These are phyloP conservation scores for Melaleuca alternifolia DNA, from an alignment of 345 rosid genomes.

Conservation along the genomic window DNA sequence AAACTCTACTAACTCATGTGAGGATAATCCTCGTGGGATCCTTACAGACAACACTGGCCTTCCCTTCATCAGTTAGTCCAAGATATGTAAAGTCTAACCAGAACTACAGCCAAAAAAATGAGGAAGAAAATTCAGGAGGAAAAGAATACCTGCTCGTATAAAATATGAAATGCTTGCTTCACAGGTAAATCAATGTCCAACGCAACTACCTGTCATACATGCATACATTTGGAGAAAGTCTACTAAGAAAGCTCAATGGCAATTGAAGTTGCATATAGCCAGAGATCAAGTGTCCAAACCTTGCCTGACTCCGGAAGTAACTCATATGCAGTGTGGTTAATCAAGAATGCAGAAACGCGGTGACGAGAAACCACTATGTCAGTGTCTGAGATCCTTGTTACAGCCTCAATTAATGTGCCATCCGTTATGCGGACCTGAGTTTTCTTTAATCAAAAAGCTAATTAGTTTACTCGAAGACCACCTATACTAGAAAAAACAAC, in stretches of 20 bases:
- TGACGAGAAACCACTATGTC: conserved; percentile 72
- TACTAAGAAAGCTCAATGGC: not conserved
- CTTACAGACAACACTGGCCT: not conserved
- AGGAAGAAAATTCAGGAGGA: not conserved
- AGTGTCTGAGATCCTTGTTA: conserved; percentile 45
- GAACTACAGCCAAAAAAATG: not conserved
- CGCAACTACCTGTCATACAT: conserved; percentile 65
- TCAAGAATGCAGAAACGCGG: conserved; percentile 56
- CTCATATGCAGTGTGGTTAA: conserved; percentile 76
- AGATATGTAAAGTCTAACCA: not conserved
- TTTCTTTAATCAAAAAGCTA: not conserved
- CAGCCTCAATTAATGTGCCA: conserved; percentile 33
- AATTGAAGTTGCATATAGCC: not conserved
- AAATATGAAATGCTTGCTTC: conserved; percentile 97
- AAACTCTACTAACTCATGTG: not conserved
- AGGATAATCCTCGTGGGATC: not conserved
- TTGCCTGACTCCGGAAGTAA: conserved; percentile 97
- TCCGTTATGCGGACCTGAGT: conserved; percentile 5
- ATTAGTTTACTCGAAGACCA: not conserved
- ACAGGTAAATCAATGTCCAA: conserved; percentile 93
- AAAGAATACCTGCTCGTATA: conserved; percentile 73
- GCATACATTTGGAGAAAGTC: not conserved
- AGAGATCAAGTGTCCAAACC: conserved; percentile 49
- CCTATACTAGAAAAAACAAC: not conserved
- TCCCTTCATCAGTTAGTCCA: not conserved